Conservation (phyloP, 148 eudicot genomes). For the Persicaria tinctoria region DNA sequence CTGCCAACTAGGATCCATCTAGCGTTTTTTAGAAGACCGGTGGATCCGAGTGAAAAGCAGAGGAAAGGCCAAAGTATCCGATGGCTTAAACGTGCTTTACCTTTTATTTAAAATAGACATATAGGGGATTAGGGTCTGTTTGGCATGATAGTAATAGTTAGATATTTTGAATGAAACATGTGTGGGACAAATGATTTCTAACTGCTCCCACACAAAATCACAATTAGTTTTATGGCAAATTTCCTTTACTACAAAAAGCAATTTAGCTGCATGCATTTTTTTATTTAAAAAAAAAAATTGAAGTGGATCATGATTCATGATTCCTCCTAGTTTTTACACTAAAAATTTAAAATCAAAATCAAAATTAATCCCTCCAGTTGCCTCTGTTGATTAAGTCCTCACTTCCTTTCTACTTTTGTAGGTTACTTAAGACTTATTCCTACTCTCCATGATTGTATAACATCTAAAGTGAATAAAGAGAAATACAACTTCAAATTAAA, state of each 20-base stretch:
- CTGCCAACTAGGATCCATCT: too few species aligned
- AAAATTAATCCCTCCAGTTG: not conserved
- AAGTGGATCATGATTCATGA: conserved; percentile 1
- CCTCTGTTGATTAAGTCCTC: not conserved
- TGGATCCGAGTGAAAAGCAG: not conserved
- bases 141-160: too few species aligned
- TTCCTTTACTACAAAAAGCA: not conserved
- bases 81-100: not conserved
- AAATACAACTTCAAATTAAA: not conserved
- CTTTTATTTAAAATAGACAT: too few species aligned
- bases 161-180: too few species aligned
- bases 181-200: too few species aligned
- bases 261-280: not conserved
- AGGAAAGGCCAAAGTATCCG: not conserved
- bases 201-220: too few species aligned
- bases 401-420: not conserved
- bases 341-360: too few species aligned
- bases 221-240: not conserved
- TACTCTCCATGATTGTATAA: not conserved
- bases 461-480: not conserved
- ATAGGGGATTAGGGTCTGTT: too few species aligned
- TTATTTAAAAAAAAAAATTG: too few species aligned
- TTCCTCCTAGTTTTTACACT: not conserved
- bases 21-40: not conserved
- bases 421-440: too few species aligned